Base-by-base conservation (phyloP, 192 early-diverging fungal genomes). In the Coemansia sp. region DNA sequence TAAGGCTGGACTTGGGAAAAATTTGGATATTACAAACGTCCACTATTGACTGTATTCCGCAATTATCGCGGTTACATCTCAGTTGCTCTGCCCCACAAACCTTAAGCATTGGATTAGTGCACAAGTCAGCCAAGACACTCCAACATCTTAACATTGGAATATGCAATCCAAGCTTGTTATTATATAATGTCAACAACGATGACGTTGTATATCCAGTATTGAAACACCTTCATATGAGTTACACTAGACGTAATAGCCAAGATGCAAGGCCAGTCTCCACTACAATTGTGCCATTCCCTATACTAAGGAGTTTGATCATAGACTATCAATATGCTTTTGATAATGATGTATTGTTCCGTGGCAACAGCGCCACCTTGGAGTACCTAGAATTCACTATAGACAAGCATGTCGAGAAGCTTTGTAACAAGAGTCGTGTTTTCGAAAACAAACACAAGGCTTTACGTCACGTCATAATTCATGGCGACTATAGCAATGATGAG, bases 261-360 rank as follows among this genome's bases (percentile, higher is more conserved):
- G n/a, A 26, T 16, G 10, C 3, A 33, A 35, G 10, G 2, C 5
- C 28, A n/a, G 14, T 35, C 5, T 35, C 28, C 19, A 32, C 3
- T 3, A 16, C 28, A 10, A 16, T 21, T 6, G 50, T 53, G 9
- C 50, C 52, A 7, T 66, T 66, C 53, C 64, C 64, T 11, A 19
- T 11, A 2, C 21, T 66, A 4, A 35, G 17, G 21, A 33, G 46
- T 1, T 10, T 66, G 4, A 23, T 38, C 6, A n/a, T 50, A 4
- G 19, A 55, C 1, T 17, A 16, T 13, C 9, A 10, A 3, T 66
- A 55, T 37, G 23, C 64, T 55, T 66, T 66, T 28, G 47, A 32
- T 14, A 23, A 66, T 43, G 39, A 66, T 40, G 26, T 55, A 9
- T 13, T 66, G 32, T 66, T 66, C 4, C 64, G 64, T 4, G 64